Evolutionary conservation across 306 rosid species (phyloP), one percentile per base, ranked within the genome.

Genomic region (Neltuma alba): DNA sequence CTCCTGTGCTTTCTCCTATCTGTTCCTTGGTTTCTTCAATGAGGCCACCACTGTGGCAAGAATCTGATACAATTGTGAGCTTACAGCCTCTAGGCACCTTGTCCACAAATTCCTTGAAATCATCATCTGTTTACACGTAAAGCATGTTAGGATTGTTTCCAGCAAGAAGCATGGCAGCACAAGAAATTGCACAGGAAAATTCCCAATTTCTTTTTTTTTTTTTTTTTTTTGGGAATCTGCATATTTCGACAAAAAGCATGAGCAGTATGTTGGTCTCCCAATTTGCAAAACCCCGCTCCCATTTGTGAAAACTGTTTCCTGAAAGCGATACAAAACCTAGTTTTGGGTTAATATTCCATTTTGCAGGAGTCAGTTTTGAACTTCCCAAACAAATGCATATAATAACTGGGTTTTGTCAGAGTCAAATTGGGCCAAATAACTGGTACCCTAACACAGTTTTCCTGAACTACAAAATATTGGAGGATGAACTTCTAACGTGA

Each of bases 41-140:
- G 9, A 92, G 87, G 13, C 97, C 97, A 23, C 97, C 99, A 33
- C 99, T 94, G 74, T 94, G 99, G 81, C 99, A 95, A 16, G 99
- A 95, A 86, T 95, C 99, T 0, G 99, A 95, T 12, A 95, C 89
- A 25, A 95, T 89, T 20, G 98, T 95, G 65, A 95, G n/a, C 76
- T 81, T 79, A 70, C 94, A 88, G 42, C 93, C 97, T 72, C 77
- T 70, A 1, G 94, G 92, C 12, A 95, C 75, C 66, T 74, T 62
- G 58, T 91, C 88, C 31, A 95, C 97, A 68, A 89, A 88, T 34
- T 79, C 96, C 87, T 80, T 90, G 94, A 95, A 95, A 86, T 93
- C 99, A 57, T 95, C 99, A 90, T 95, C 98, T 95, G 90, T 75
- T 73, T 23, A n/a, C 25, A 7, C 37, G 64, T 48, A 54, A 40